Conservation (phyloP, 2,329 filamentous ascomycete genomes). For the Verticillium nubilum region DNA sequence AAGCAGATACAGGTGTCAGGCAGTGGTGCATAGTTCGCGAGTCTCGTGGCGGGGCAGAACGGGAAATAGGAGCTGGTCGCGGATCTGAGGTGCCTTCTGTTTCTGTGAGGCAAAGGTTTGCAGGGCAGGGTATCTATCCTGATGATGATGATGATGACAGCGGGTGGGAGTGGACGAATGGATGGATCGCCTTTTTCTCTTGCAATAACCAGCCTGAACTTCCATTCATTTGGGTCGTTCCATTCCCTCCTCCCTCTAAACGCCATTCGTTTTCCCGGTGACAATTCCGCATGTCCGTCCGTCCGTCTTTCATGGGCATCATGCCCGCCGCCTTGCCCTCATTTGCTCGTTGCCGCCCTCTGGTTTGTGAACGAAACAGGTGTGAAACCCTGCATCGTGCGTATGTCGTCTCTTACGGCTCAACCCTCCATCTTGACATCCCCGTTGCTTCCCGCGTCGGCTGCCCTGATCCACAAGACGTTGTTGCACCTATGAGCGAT, state of each 20-base stretch:
- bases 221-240: not conserved
- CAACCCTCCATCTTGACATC: slow-evolving; percentile 56
- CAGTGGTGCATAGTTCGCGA: not conserved
- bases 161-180: not conserved
- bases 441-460: slow-evolving; percentile 42
- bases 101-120: not conserved
- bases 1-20: not conserved
- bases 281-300: not conserved
- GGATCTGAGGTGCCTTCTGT: not conserved
- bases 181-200: not conserved
- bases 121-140: slow-evolving; percentile 1
- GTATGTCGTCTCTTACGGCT: not conserved
- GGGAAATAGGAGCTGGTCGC: not conserved
- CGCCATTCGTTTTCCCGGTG: not conserved
- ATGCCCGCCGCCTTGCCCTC: not conserved
- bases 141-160: not conserved
- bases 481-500: slow-evolving; percentile 73
- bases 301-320: not conserved
- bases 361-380: no score
- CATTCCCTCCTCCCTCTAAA: not conserved
- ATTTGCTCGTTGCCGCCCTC: no score
- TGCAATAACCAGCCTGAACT: not conserved
- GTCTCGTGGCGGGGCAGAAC: not conserved
- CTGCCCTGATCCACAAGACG: slow-evolving; percentile 81
- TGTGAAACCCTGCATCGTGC: not conserved